phyloP scores from a whole-genome alignment of 2,329 filamentous ascomycete genomes.

The Parasarocladium wereldwijsianum region DNA sequence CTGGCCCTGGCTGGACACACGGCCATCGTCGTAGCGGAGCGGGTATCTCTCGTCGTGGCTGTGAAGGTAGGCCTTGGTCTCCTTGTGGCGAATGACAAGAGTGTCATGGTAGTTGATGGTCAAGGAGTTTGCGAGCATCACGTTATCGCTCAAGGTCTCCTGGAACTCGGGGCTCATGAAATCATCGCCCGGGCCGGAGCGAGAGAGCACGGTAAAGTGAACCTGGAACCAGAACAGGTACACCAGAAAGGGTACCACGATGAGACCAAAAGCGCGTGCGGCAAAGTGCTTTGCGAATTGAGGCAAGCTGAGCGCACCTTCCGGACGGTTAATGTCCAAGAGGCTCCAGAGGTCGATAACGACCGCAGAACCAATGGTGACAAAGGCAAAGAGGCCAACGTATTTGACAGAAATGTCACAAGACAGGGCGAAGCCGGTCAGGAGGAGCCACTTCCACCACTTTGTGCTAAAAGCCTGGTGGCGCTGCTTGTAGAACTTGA shows the following conservation, averaged over 20 bases:
- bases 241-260: slow-evolving; percentile 87
- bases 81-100: slow-evolving; percentile 85
- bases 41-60: slow-evolving; percentile 84
- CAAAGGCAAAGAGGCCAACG: slow-evolving; percentile 89
- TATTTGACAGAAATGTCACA: slow-evolving; percentile 99
- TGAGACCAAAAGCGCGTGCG: slow-evolving; percentile 73
- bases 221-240: slow-evolving; percentile 99
- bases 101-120: slow-evolving; percentile 81
- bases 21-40: slow-evolving; percentile 89
- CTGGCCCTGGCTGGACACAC: slow-evolving; percentile 93
- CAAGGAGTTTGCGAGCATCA: slow-evolving; percentile 76
- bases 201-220: slow-evolving; percentile 78
- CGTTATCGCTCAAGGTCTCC: slow-evolving; percentile 88
- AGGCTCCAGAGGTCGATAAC: slow-evolving; percentile 91
- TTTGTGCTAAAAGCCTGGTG: slow-evolving; percentile 83
- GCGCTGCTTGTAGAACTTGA: slow-evolving; percentile 94
- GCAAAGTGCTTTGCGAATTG: slow-evolving; percentile 82
- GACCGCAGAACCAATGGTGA: slow-evolving; percentile 91
- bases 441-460: slow-evolving; percentile 99
- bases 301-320: slow-evolving; percentile 63
- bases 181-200: slow-evolving; percentile 88
- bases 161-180: slow-evolving; percentile 99
- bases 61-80: slow-evolving; percentile 92
- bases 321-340: slow-evolving; percentile 72
- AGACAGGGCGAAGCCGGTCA: slow-evolving; percentile 87